These are phyloP conservation scores for Neurospora africana DNA, from an alignment of 495 filamentous ascomycete species.

Conservation along the genomic window DNA sequence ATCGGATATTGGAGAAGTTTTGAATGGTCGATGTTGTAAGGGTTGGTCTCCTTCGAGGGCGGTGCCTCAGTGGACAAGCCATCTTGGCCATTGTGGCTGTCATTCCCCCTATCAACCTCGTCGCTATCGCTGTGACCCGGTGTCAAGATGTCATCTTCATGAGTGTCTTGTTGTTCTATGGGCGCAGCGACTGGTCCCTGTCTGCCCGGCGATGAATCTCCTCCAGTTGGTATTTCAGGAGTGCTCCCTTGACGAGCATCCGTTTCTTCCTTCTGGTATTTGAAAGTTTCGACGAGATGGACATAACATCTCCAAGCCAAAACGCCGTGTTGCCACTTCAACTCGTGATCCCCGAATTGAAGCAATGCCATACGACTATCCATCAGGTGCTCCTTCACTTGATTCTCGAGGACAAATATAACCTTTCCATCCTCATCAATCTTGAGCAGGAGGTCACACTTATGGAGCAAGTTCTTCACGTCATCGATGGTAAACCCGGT, in stretches of 20 bases:
- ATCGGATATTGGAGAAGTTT: slow-evolving; percentile 17
- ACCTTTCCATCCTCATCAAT: slow-evolving; percentile 11
- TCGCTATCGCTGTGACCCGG: no score
- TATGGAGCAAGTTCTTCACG: slow-evolving; percentile 16
- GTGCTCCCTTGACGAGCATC: no score
- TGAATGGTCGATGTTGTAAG: neutral
- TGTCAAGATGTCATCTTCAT: no score
- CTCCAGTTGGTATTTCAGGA: no score
- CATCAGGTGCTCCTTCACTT: neutral
- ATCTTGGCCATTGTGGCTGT: no score
- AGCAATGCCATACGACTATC: slow-evolving; percentile 20
- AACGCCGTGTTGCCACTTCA: slow-evolving; percentile 29
- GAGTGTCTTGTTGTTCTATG: no score
- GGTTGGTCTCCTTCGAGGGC: neutral
- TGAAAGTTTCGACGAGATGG: slow-evolving; percentile 7
- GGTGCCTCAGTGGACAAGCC: neutral
- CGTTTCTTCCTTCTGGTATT: no score
- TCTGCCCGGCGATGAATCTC: no score
- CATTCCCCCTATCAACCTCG: no score
- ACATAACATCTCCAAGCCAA: slow-evolving; percentile 22
- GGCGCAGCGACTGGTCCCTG: no score
- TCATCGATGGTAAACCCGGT: slow-evolving; percentile 16
- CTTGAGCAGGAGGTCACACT: slow-evolving; percentile 22
- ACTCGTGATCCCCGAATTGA: slow-evolving; percentile 19
- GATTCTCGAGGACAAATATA: neutral